Conservation (phyloP, 768 basidiomycete genomes). For the Lentinula lateritia region DNA sequence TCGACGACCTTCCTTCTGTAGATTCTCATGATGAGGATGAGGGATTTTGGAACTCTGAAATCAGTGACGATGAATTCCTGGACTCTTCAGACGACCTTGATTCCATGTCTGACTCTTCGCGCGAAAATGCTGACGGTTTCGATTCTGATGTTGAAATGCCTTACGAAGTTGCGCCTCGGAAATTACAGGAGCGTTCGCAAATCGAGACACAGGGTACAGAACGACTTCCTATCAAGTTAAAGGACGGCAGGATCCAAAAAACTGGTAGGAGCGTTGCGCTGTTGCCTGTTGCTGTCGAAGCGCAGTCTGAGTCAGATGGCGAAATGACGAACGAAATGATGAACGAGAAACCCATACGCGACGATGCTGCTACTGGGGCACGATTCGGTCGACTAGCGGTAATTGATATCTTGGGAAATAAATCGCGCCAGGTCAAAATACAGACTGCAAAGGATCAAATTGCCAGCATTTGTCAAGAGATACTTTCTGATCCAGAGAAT, state of each 20-base stretch:
- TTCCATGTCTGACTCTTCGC: constrained; percentile 20
- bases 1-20: constrained; percentile 64
- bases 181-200: constrained; percentile 39
- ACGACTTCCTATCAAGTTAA: constrained; percentile 82
- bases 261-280: constrained; percentile 36
- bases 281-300: constrained; percentile 10
- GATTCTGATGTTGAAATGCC: constrained; percentile 70
- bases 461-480: constrained; percentile 88
- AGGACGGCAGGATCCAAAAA: constrained; percentile 70
- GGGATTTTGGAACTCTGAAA: constrained; percentile 39
- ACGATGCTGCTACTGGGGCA: constrained; percentile 78
- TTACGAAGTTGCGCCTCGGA: constrained; percentile 63
- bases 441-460: constrained; percentile 90
- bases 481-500: constrained; percentile 91
- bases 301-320: constrained; percentile 21
- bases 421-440: constrained; percentile 61
- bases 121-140: constrained; percentile 22
- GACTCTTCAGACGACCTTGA: constrained; percentile 26
- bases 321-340: constrained; percentile 30
- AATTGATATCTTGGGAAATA: constrained; percentile 59
- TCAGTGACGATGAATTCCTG: constrained; percentile 26
- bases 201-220: constrained; percentile 46
- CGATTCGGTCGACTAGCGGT: constrained; percentile 86
- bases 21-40: constrained; percentile 63
- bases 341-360: constrained; percentile 28